phyloP scores from a whole-genome alignment of 345 rosid genomes.

The Eucalyptus globulus region DNA sequence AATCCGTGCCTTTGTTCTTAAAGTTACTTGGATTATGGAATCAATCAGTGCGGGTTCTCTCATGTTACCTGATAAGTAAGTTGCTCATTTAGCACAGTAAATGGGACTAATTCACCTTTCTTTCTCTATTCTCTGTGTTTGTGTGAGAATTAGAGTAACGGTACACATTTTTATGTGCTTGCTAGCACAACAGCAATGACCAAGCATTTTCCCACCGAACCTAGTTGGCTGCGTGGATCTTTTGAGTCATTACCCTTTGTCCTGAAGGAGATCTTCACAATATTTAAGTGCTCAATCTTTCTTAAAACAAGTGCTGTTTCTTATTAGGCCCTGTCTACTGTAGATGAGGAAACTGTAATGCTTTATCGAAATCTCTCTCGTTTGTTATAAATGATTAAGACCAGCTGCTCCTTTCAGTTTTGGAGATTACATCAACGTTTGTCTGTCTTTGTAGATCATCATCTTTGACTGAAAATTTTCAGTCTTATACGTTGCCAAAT shows the following conservation, averaged over 20 bases:
- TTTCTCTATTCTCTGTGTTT: not conserved
- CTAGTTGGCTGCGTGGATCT: not conserved
- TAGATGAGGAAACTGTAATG: not conserved
- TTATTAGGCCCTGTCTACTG: not conserved
- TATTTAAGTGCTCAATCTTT: not conserved
- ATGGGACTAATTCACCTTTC: not conserved
- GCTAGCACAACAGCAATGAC: not conserved
- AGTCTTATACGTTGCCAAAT: not conserved
- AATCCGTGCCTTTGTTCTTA: constrained; percentile 30
- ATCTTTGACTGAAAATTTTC: not conserved
- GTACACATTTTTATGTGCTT: not conserved
- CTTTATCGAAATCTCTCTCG: not conserved
- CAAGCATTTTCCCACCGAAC: not conserved
- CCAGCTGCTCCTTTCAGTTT: not conserved
- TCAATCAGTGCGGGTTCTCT: constrained; percentile 34
- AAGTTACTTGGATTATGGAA: constrained; percentile 39
- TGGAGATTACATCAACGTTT: not conserved
- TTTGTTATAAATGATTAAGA: not conserved
- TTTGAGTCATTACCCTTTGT: not conserved
- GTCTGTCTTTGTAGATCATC: not conserved
- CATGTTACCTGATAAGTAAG: constrained; percentile 38
- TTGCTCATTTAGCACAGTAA: not conserved
- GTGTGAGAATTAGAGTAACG: not conserved
- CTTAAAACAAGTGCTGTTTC: not conserved
- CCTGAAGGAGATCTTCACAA: not conserved